phyloP scores from a whole-genome alignment of 352 stramenopile species.

The Thraustochytrium striatum region DNA sequence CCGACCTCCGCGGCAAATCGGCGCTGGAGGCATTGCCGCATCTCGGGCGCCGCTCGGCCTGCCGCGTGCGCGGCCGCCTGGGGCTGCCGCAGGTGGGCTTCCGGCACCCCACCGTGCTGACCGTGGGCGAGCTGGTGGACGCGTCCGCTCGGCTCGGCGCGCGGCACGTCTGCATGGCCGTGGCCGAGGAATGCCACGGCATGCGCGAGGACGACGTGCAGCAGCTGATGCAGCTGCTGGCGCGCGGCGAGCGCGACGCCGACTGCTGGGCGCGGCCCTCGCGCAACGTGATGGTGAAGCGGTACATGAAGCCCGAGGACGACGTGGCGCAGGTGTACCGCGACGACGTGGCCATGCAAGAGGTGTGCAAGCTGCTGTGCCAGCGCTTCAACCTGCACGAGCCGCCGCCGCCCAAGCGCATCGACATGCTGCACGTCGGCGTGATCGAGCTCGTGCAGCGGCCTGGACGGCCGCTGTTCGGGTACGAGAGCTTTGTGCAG shows the following conservation, averaged over 20 bases:
- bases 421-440: conserved; percentile 66
- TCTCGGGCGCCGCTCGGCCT: conserved; percentile 11
- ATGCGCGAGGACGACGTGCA: background rate
- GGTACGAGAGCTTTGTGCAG: conserved; percentile 64
- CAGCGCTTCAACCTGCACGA: conserved; percentile 60
- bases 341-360: conserved; percentile 66
- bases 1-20: background rate
- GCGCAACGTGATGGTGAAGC: conserved; percentile 59
- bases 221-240: background rate
- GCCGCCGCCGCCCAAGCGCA: conserved; percentile 60
- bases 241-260: background rate
- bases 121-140: conserved; percentile 19
- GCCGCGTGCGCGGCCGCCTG: background rate
- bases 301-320: conserved; percentile 57
- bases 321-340: conserved; percentile 58
- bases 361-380: conserved; percentile 61
- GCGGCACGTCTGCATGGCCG: background rate
- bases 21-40: background rate
- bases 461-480: conserved; percentile 59
- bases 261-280: conserved; percentile 32
- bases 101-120: conserved; percentile 25
- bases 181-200: conserved; percentile 3
- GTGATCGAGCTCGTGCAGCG: conserved; percentile 65
- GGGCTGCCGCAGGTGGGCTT: background rate
- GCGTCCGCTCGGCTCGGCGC: background rate